These are phyloP conservation scores for Gillenia trifoliata DNA, from an alignment of 306 rosid genomes.

Conservation along the genomic window DNA sequence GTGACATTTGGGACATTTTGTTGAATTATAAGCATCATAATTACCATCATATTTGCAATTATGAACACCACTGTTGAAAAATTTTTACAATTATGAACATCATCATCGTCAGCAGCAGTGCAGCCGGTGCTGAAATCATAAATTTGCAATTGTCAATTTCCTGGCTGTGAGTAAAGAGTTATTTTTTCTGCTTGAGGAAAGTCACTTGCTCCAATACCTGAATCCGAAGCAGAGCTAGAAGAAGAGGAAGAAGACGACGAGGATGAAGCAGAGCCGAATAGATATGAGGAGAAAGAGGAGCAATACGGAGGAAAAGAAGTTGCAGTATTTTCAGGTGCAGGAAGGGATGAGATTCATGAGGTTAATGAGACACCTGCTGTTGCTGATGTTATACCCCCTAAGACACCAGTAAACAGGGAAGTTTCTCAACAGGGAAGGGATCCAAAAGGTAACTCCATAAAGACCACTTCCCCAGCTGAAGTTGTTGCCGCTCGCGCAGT, in stretches of 20 bases:
- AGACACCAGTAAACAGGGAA: conserved; percentile 24
- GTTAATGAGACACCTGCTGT: conserved; percentile 21
- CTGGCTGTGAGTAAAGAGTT: conserved; percentile 38
- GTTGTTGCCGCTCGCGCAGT: conserved; percentile 27
- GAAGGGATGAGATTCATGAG: conserved; percentile 30
- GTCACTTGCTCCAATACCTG: conserved; percentile 98
- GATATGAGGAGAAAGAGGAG: conserved; percentile 27
- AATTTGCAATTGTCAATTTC: conserved; percentile 14
- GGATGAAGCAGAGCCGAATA: conserved; percentile 21
- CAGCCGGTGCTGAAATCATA: conserved; percentile 17
- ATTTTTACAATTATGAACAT: conserved; percentile 8
- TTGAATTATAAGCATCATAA: background rate
- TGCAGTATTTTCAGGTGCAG: conserved; percentile 17
- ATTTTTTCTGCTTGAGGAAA: conserved; percentile 71
- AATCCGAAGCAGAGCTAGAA: conserved; percentile 81
- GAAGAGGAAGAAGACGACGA: conserved; percentile 51
- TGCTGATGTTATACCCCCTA: conserved; percentile 19
- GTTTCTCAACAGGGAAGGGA: conserved; percentile 36
- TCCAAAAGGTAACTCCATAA: conserved; percentile 30
- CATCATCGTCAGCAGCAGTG: conserved; percentile 16
- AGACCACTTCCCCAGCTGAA: conserved; percentile 24
- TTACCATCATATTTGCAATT: conserved; percentile 3
- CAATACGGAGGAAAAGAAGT: conserved; percentile 28
- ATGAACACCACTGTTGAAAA: conserved; percentile 1
- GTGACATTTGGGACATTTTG: background rate